Percentiles rank a stretch among this genome's conserved stretches.
Conservation (phyloP, 768 basidiomycete species). For the Macrolepiota albuminosa region DNA sequence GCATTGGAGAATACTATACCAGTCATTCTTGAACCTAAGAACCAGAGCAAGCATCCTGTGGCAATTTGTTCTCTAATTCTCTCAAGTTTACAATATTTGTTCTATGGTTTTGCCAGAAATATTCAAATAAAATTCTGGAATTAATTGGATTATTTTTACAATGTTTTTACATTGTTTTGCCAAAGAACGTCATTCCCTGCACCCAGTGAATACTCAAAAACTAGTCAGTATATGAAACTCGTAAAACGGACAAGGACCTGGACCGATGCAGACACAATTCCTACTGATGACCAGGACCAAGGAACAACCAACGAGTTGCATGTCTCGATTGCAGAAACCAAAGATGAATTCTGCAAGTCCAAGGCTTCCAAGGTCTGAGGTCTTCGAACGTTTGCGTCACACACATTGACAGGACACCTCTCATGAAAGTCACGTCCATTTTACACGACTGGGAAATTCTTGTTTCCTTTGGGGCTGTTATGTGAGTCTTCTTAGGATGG, state of each 20-base stretch:
- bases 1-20: no score
- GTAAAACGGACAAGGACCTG: conserved; percentile 11
- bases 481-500: conserved; percentile 25
- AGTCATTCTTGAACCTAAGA: no score
- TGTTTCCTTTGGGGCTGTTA: conserved; percentile 73
- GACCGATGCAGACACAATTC: conserved; percentile 3
- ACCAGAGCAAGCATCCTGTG: no score
- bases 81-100: no score
- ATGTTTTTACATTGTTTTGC: no score
- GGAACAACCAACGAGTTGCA: background rate
- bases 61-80: no score
- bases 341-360: conserved; percentile 18
- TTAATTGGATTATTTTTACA: no score
- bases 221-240: conserved; percentile 5
- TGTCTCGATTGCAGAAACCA: background rate
- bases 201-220: background rate
- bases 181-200: no score
- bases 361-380: conserved; percentile 17
- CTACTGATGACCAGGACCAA: background rate
- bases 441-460: conserved; percentile 41
- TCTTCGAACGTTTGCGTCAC: background rate
- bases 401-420: background rate
- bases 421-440: conserved; percentile 22
- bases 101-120: no score
- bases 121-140: no score